A percentile compares a stretch with the other conserved stretches of the same genome.
phyloP scores from a whole-genome alignment of 305 asterid species.

The Fraxinus ornus region DNA sequence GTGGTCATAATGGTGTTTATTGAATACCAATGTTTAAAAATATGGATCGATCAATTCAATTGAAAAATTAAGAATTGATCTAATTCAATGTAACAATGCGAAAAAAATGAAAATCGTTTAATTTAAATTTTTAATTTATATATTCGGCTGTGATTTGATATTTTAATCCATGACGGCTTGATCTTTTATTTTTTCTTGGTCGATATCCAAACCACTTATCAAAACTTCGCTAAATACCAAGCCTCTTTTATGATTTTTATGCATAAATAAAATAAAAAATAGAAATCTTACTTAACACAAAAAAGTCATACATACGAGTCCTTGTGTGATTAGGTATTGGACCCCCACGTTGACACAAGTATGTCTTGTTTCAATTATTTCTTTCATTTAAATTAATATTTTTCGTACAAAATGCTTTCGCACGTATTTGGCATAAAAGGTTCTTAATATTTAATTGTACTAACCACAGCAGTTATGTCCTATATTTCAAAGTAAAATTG shows the following conservation, averaged over 20 bases:
- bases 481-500: background rate
- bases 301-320: background rate
- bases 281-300: no score
- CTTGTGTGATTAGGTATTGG: background rate
- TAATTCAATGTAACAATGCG: background rate
- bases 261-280: no score
- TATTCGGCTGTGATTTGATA: background rate
- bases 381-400: background rate
- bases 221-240: background rate
- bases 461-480: background rate
- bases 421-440: background rate
- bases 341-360: background rate
- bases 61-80: background rate
- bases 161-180: background rate
- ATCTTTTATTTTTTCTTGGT: background rate
- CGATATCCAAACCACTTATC: background rate
- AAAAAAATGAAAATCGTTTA: background rate
- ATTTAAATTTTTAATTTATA: background rate
- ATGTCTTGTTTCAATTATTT: background rate
- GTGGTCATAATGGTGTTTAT: background rate
- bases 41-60: background rate
- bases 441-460: background rate
- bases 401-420: background rate
- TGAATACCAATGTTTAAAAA: background rate
- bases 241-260: background rate